Evolutionary conservation across 768 basidiomycete genomes (phyloP), one percentile per base, ranked within the genome.

Genomic region (Butyriboletus loyo): DNA sequence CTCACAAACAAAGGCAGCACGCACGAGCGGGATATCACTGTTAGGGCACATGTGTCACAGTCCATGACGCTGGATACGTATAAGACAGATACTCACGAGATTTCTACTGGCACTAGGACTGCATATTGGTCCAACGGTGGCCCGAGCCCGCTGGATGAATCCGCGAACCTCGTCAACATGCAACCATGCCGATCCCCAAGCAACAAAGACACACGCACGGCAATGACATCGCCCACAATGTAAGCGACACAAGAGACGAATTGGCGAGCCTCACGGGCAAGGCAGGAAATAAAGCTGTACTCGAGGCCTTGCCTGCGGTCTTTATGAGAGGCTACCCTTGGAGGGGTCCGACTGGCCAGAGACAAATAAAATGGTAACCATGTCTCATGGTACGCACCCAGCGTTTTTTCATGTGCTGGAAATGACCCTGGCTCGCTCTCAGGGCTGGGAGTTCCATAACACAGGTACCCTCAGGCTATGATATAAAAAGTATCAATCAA

Each of bases 1-100:
- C 9, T 35, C 42, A 4, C 6, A 15, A 36, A 28, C 19, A 34
- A 13, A 22, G 17, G 28, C 34, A 6, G 30, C 36, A 54, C 54
- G 24, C 7, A 54, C 54, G 13, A 55, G 53, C 7, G 54, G 34
- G 6, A 43, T 8, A 38, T 55, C 51, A 10, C 54, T 55, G 41
- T 19, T 3, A 3, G 28, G 25, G 15, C 7, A 30, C 19, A 22
- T 46, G 19, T 2, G 8, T 46, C 42, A 50, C 7, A 8, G 15
- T 28, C 27, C 21, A 28, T 15, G 11, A n/a, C 27, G 27, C 21
- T 13, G 3, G 7, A 30, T 7, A 14, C 7, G 34, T 48, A 35
- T 25, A 27, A 13, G 19, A 13, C 5, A 5, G 21, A 25, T n/a
- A 48, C 55, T 53, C 35, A 56, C 55, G 52, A 53, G 2, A 56